Conservation (phyloP, 2,329 filamentous ascomycete species). For the Pseudocercospora vitis region DNA sequence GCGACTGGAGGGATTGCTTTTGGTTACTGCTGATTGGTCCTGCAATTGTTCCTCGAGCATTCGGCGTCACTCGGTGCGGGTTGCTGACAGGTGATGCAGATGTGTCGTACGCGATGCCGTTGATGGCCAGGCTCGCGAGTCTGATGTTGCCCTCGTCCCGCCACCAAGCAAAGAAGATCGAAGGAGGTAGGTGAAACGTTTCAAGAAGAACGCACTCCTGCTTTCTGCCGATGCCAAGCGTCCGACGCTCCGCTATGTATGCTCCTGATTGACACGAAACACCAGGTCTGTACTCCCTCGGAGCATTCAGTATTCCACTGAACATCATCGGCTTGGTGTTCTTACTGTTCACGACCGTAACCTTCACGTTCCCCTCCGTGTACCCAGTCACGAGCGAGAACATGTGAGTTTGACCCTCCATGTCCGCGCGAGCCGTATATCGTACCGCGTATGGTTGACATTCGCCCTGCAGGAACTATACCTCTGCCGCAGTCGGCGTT, state of each 20-base stretch:
- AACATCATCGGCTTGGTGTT: conserved; percentile 55
- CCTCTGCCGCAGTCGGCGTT: conserved; percentile 56
- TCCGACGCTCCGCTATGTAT: conserved; percentile 4
- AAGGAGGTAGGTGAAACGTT: conserved; percentile 30
- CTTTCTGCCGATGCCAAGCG: conserved; percentile 1
- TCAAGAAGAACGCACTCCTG: not conserved
- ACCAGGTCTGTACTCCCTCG: conserved; percentile 46
- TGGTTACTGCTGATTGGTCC: not conserved
- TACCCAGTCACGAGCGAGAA: conserved; percentile 54
- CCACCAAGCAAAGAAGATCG: conserved; percentile 47
- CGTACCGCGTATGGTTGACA: conserved; percentile 2
- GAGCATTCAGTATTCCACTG: conserved; percentile 45
- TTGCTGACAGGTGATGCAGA: conserved; percentile 31
- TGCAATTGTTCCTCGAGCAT: not conserved
- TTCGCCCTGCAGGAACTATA: conserved; percentile 48
- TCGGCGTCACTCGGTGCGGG: not conserved
- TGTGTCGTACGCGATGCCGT: conserved; percentile 58
- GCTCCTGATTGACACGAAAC: conserved; percentile 6
- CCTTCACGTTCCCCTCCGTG: conserved; percentile 57
- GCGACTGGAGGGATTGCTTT: not conserved
- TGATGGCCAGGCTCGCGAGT: conserved; percentile 51
- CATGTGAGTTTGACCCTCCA: conserved; percentile 41
- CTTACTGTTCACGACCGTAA: conserved; percentile 55
- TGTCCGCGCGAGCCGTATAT: not conserved
- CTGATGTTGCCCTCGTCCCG: conserved; percentile 36